Evolutionary conservation across 2,329 filamentous ascomycete species (phyloP).

Genomic region (Pseudocercospora vitis): DNA sequence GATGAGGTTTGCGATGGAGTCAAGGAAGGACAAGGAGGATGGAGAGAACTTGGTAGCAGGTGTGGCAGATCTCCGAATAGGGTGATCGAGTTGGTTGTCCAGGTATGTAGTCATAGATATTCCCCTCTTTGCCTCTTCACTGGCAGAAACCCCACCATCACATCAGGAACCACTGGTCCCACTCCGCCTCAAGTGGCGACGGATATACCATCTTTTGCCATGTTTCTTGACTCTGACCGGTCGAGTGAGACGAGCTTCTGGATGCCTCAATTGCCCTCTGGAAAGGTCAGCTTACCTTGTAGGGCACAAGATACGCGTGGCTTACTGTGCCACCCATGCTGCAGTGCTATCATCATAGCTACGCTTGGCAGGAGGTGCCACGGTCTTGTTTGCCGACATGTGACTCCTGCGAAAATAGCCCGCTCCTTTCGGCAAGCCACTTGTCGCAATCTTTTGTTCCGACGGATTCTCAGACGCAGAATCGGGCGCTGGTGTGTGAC

Average conservation of each 20-base stretch:
- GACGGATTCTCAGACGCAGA: background rate
- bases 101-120: too few species aligned
- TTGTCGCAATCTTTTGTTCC: background rate
- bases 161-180: too few species aligned
- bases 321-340: constrained; percentile 1
- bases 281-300: background rate
- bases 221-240: background rate
- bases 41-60: too few species aligned
- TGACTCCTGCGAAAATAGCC: background rate
- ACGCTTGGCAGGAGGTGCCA: background rate
- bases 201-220: background rate
- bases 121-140: too few species aligned
- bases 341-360: constrained; percentile 2
- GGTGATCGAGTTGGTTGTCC: too few species aligned
- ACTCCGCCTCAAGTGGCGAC: background rate
- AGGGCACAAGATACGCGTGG: background rate
- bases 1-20: too few species aligned
- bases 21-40: too few species aligned
- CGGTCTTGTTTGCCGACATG: background rate
- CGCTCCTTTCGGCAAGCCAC: background rate
- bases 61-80: too few species aligned
- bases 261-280: background rate
- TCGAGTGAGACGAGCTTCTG: background rate
- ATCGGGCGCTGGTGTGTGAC: background rate
- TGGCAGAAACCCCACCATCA: too few species aligned